Base-by-base conservation (phyloP, 2,329 filamentous ascomycete species). In the Samsoniella hepiali region DNA sequence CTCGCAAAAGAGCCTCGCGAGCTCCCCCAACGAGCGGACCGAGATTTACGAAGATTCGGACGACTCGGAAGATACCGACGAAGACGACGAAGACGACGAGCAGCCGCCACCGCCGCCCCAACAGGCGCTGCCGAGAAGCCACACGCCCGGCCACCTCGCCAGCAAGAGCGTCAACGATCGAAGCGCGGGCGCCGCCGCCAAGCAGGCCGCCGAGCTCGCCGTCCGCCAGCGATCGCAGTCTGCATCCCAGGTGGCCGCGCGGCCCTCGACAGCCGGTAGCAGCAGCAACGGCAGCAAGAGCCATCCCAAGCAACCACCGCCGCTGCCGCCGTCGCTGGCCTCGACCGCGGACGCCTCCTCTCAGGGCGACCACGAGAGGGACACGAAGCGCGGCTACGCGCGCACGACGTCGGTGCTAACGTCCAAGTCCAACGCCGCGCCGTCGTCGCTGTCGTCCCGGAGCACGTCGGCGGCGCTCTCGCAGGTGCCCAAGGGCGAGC, bases 101-200 rank as follows among this genome's bases (percentile, higher is more conserved):
- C 36, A 70, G 71, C 62, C 73, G 58, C 73, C 67, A 15, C 67
- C 68, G 67, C 34, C 65, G 66, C 9, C 49, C 45, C 34, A 60
- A 10, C 29, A 32, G 63, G 71, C 79, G 55, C 71, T 83, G 51
- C 76, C 79, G 34, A 81, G 85, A 67, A 87, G 81, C 70, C 85
- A 88, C 71, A 88, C 85, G 1, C 85, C 85, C 1, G 84, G 85
- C 63, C 84, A 87, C 69, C 78, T 88, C 47, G 76, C 86, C 13
- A 81, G 82, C 67, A 87, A 83, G 75, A 85, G 82, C 74, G 81
- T 69, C 58, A 71, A 82, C 65, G 78, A 80, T 62, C 77, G 77
- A 65, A 78, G 80, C 64, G 78, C 79, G 58, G 84, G 81, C 67
- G 55, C 61, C 44, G 53, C 61, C 17, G 50, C 59, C 38, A 62